Percentiles rank a stretch among this genome's conserved stretches.
Evolutionary conservation across 208 protist genomes (phyloP).

Genomic region (Herpetomonas muscarum): DNA sequence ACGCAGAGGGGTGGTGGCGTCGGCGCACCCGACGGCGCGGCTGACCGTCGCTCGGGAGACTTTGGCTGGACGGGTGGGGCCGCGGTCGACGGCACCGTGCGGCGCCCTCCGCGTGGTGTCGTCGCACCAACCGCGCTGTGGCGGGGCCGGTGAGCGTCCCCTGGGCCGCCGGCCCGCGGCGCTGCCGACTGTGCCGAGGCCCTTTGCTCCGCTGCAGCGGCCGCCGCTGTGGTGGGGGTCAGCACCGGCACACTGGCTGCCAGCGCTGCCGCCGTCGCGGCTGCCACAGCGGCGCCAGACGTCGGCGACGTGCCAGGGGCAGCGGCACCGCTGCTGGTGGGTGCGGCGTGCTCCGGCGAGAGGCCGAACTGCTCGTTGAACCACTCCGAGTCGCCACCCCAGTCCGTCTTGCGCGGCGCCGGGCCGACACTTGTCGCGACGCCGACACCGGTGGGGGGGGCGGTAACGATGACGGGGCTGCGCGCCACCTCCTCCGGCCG

Average conservation of each 20-base stretch:
- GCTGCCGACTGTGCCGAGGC: too few relatives aligned
- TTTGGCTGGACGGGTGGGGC: too few relatives aligned
- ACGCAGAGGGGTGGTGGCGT: neutral
- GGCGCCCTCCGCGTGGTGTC: too few relatives aligned
- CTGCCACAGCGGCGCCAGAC: neutral
- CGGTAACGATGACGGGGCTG: neutral
- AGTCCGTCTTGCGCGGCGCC: conserved; percentile 10
- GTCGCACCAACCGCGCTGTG: too few relatives aligned
- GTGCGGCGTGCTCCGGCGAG: conserved; percentile 9
- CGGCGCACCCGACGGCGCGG: neutral
- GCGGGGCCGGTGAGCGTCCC: neutral
- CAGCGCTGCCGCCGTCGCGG: neutral
- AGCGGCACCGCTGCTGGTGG: conserved; percentile 5
- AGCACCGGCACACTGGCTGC: neutral
- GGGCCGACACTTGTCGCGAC: neutral
- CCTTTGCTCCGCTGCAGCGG: neutral
- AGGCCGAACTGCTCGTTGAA: conserved; percentile 57
- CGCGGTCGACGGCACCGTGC: too few relatives aligned
- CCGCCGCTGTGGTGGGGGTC: neutral
- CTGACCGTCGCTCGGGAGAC: neutral
- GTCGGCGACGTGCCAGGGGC: neutral
- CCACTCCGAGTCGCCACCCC: conserved; percentile 63
- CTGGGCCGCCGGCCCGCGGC: too few relatives aligned
- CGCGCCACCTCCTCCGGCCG: neutral
- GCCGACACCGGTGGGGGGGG: neutral